A percentile compares a stretch with the other conserved stretches of the same genome.
Evolutionary conservation across 78 protist species (phyloP).

Genomic region (Planoprotostelium fungivorum): DNA sequence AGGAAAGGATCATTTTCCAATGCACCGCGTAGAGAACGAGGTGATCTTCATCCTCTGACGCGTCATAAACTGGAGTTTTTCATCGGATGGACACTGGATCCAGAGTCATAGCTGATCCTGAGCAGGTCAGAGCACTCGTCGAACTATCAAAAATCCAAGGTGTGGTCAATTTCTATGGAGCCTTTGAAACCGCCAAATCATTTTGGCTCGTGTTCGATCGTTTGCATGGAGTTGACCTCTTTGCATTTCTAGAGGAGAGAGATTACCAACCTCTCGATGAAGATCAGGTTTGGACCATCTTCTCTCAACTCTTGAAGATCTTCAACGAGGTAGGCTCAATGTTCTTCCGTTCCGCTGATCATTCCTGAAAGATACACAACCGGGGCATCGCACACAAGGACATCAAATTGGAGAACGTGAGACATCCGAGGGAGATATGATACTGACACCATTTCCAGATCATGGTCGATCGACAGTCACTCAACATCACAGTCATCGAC

Average conservation of each 20-base stretch:
- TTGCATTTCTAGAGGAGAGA: not conserved
- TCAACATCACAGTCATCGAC: not conserved
- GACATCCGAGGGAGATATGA: too few relatives aligned
- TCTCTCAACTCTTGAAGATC: not conserved
- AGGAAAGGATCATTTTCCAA: not conserved
- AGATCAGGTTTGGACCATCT: not conserved
- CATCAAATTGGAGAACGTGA: not conserved
- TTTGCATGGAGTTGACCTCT: not conserved
- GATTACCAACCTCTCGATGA: not conserved
- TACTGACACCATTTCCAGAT: too few relatives aligned
- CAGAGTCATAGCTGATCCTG: too few relatives aligned
- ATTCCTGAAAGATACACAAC: not conserved
- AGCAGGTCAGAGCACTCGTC: not conserved
- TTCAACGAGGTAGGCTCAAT: not conserved
- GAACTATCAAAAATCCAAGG: not conserved
- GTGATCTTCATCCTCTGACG: too few relatives aligned
- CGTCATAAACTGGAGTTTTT: too few relatives aligned
- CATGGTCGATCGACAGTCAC: not conserved
- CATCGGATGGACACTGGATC: too few relatives aligned
- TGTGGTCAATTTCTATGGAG: not conserved
- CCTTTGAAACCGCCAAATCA: not conserved
- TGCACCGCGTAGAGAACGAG: not conserved
- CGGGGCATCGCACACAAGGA: not conserved
- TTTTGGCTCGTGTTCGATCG: not conserved
- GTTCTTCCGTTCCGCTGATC: not conserved